Percentiles rank a stretch among this genome's conserved stretches.
Conservation (phyloP, 2,329 filamentous ascomycete species). For the Hymenotorrendiella dingleyae region DNA sequence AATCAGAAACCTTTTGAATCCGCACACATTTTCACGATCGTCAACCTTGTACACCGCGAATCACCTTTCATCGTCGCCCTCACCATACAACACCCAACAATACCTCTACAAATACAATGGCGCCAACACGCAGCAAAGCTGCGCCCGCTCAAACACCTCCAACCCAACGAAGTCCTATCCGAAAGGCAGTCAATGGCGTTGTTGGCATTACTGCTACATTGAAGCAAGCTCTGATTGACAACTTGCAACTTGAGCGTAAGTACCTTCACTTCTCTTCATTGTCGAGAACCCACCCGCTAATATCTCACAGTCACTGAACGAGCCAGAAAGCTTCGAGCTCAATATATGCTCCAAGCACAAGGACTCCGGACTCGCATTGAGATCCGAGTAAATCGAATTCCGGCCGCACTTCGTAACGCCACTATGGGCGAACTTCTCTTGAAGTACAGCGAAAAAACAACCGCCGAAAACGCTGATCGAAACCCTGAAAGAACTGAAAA, state of each 20-base stretch:
- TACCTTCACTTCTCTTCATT: not conserved
- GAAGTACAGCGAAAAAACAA: constrained; percentile 25
- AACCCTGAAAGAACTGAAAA: too few species aligned
- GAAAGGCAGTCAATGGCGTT: constrained; percentile 51
- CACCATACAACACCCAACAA: too few species aligned
- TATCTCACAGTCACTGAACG: constrained; percentile 68
- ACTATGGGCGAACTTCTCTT: constrained; percentile 70
- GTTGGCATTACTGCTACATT: constrained; percentile 61
- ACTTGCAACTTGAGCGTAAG: constrained; percentile 82
- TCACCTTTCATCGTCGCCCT: too few species aligned
- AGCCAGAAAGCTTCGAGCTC: constrained; percentile 78
- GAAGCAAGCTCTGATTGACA: constrained; percentile 84
- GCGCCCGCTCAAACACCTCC: constrained; percentile 30
- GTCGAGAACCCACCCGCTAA: constrained; percentile 13
- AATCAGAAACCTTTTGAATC: too few species aligned
- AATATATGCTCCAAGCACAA: constrained; percentile 83
- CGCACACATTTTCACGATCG: too few species aligned
- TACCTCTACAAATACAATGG: too few species aligned
- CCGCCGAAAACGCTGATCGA: constrained; percentile 16
- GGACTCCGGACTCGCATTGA: constrained; percentile 81
- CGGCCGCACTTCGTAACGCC: constrained; percentile 67
- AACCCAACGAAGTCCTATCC: constrained; percentile 55
- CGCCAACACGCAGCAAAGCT: constrained; percentile 34
- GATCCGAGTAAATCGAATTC: constrained; percentile 89
- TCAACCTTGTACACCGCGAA: too few species aligned